Conservation (phyloP, 208 protist genomes). For the Crithidia acanthocephali region DNA sequence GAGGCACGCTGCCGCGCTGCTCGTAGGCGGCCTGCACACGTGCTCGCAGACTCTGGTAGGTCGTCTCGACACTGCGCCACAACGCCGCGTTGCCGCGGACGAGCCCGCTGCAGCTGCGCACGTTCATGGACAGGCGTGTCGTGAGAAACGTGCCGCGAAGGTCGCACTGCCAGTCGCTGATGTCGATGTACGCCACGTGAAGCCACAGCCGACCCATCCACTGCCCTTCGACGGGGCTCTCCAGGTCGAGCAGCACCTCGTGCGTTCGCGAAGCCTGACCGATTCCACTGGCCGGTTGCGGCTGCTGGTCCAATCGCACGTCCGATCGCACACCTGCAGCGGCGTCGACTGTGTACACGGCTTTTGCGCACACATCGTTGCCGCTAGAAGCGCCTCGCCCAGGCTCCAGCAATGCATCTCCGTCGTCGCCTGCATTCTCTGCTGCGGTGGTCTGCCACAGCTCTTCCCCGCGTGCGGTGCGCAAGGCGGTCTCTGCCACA, state of each 20-base stretch:
- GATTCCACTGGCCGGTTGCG: not conserved
- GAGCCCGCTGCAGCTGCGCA: conserved; percentile 24
- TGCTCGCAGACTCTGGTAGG: conserved; percentile 19
- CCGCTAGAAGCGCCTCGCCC: not conserved
- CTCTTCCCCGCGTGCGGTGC: conserved; percentile 9
- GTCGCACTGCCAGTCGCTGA: not conserved
- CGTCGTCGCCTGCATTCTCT: not conserved
- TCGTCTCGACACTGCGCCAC: conserved; percentile 12
- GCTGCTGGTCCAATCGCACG: not conserved
- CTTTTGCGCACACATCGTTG: conserved; percentile 5
- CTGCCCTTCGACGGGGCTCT: conserved; percentile 14
- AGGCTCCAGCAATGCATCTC: not conserved
- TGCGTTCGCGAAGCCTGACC: not conserved
- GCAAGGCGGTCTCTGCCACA: conserved; percentile 8
- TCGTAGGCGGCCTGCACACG: conserved; percentile 11
- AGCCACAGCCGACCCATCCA: conserved; percentile 31
- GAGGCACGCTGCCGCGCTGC: conserved; percentile 15
- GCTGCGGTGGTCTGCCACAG: not conserved
- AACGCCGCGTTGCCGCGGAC: conserved; percentile 19
- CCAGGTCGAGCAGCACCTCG: conserved; percentile 28
- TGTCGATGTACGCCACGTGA: not conserved
- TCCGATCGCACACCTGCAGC: too few species aligned
- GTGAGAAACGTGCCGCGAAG: conserved; percentile 14
- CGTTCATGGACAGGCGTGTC: not conserved
- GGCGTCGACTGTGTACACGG: conserved; percentile 13